Percentiles rank a stretch among this genome's conserved stretches.
Conservation (phyloP, 1,139 yeast species). For the Zhuliangozyma blackwelliae region DNA sequence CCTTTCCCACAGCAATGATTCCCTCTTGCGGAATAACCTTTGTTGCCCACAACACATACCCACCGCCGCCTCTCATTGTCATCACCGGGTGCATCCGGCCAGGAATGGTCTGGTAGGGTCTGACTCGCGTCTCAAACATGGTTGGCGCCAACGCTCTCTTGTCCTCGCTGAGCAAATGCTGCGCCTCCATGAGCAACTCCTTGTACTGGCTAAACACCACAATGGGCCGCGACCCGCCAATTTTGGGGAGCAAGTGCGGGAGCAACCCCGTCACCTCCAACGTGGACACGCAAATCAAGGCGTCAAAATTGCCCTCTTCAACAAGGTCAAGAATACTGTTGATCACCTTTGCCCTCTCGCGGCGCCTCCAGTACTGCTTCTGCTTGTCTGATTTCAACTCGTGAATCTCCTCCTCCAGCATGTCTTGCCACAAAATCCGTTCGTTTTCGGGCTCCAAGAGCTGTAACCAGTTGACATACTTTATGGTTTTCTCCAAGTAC, state of each 20-base stretch:
- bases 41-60: slow-evolving; percentile 76
- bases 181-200: slow-evolving; percentile 70
- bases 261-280: slow-evolving; percentile 65
- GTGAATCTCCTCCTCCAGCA: slow-evolving; percentile 48
- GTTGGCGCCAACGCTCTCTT: slow-evolving; percentile 77
- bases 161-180: slow-evolving; percentile 63
- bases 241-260: slow-evolving; percentile 54
- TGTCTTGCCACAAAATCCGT: slow-evolving; percentile 46
- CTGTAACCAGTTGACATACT: slow-evolving; percentile 74
- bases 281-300: slow-evolving; percentile 67
- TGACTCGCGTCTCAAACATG: slow-evolving; percentile 74
- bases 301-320: slow-evolving; percentile 63
- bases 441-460: slow-evolving; percentile 73
- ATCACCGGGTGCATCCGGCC: slow-evolving; percentile 93
- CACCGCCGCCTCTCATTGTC: slow-evolving; percentile 94
- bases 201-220: slow-evolving; percentile 79
- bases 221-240: slow-evolving; percentile 87
- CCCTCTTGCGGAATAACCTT: slow-evolving; percentile 70
- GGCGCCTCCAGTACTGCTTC: slow-evolving; percentile 64
- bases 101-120: slow-evolving; percentile 87
- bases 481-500: slow-evolving; percentile 50
- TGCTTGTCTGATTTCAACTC: slow-evolving; percentile 57
- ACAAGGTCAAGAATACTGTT: slow-evolving; percentile 52
- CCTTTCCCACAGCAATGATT: slow-evolving; percentile 54
- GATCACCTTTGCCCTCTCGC: slow-evolving; percentile 53